Evolutionary conservation across 1,284 basidiomycete genomes (phyloP).

Genomic region (Fomes fomentarius): DNA sequence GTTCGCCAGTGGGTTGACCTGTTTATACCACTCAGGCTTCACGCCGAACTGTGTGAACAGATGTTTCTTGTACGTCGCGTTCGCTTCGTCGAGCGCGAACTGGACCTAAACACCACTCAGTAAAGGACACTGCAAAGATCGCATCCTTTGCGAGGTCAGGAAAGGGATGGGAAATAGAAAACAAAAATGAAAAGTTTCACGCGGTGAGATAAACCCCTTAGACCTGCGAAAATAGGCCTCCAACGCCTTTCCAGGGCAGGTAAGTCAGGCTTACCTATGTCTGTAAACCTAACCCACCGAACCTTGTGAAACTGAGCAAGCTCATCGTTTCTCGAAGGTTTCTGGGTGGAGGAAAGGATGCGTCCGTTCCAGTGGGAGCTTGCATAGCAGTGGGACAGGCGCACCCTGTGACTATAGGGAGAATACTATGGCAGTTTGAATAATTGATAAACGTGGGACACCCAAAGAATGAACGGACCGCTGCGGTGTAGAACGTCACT

Average conservation of each 20-base stretch:
- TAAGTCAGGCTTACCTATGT: too few relatives aligned
- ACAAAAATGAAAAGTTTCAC: too few relatives aligned
- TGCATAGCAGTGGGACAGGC: neutral
- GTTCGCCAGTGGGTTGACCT: conserved; percentile 41
- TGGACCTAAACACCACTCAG: conserved; percentile 10
- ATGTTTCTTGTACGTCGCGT: conserved; percentile 22
- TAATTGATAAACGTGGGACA: neutral
- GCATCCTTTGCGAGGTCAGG: too few relatives aligned
- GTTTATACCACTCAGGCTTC: conserved; percentile 41
- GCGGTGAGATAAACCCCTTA: too few relatives aligned
- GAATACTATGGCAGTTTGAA: conserved; percentile 14
- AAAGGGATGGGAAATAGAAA: too few relatives aligned
- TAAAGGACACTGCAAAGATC: too few relatives aligned
- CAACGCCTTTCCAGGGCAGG: too few relatives aligned
- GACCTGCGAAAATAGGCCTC: too few relatives aligned
- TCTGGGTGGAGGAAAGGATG: neutral
- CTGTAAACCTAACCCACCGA: too few relatives aligned
- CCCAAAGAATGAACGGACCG: conserved; percentile 5
- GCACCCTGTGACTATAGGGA: conserved; percentile 21
- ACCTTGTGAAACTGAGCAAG: too few relatives aligned
- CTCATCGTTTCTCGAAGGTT: too few relatives aligned
- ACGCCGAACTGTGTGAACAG: conserved; percentile 32
- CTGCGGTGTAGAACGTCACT: conserved; percentile 24
- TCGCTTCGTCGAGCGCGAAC: conserved; percentile 20
- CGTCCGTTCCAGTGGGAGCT: too few relatives aligned